A percentile compares a stretch with the other conserved stretches of the same genome.
phyloP scores from a whole-genome alignment of 2,329 filamentous ascomycete genomes.

The Botrytis elliptica region DNA sequence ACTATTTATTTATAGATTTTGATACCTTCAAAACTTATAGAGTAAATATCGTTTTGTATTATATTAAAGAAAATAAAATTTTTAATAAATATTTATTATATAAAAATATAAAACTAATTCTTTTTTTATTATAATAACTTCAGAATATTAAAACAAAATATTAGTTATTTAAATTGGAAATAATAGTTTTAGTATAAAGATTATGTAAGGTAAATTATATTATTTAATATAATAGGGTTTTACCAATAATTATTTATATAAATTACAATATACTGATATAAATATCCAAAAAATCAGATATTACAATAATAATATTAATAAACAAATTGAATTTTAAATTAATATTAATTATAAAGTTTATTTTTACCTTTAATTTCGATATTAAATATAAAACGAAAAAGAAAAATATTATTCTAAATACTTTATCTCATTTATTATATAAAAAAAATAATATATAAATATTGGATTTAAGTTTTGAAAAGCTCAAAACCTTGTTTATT shows the following conservation, averaged over 20 bases:
- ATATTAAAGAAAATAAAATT: neutral
- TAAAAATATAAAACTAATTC: neutral
- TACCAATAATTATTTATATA: neutral
- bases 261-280: no score
- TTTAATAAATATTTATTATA: neutral
- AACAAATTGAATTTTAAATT: no score
- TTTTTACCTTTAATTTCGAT: no score
- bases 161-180: neutral
- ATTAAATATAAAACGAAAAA: no score
- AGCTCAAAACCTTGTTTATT: no score
- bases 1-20: neutral
- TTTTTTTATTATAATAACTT: neutral
- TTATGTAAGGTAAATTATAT: neutral
- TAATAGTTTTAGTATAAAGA: neutral
- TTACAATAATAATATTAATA: no score
- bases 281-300: no score
- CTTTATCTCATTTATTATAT: no score
- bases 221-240: neutral
- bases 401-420: no score
- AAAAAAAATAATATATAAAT: no score
- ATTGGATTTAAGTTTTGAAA: no score
- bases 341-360: no score
- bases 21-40: neutral
- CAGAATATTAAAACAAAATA: neutral
- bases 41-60: neutral